Evolutionary conservation across 2,329 filamentous ascomycete genomes (phyloP).

Genomic region (Trichoderma sp.): DNA sequence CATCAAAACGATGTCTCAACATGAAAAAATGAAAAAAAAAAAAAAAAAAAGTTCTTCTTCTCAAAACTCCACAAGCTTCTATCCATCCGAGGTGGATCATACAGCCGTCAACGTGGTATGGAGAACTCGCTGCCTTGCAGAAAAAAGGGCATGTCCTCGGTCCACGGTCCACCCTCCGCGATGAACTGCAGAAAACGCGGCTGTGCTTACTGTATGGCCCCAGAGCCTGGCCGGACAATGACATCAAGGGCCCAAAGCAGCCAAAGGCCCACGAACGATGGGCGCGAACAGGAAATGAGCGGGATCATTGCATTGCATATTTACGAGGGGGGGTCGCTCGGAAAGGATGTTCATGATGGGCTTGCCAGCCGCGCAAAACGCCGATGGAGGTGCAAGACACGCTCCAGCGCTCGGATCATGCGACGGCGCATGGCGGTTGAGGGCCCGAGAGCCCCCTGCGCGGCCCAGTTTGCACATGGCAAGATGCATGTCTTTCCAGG

Average conservation of each 20-base stretch:
- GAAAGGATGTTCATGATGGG: background rate
- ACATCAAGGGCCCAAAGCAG: slow-evolving; percentile 16
- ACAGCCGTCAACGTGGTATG: slow-evolving; percentile 19
- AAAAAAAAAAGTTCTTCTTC: background rate
- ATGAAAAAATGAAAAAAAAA: no score
- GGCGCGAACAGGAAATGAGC: slow-evolving; percentile 24
- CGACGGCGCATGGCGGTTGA: background rate
- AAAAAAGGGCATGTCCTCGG: slow-evolving; percentile 2
- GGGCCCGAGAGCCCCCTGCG: background rate
- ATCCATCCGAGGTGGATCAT: background rate
- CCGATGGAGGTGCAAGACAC: background rate
- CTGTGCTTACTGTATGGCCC: background rate
- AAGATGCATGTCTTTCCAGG: slow-evolving; percentile 21
- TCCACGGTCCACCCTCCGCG: background rate
- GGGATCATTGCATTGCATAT: slow-evolving; percentile 28
- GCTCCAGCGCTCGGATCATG: background rate
- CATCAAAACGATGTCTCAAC: background rate
- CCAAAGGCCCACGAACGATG: background rate
- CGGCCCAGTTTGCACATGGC: slow-evolving; percentile 8
- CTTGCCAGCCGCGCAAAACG: background rate
- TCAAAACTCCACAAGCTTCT: slow-evolving; percentile 6
- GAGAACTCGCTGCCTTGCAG: slow-evolving; percentile 9
- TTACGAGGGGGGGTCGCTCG: slow-evolving; percentile 6
- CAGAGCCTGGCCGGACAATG: slow-evolving; percentile 18
- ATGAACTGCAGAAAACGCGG: slow-evolving; percentile 2